Evolutionary conservation across 2,329 filamentous ascomycete genomes (phyloP), one percentile per base, ranked within the genome.

Genomic region (Didymella keratinophila): DNA sequence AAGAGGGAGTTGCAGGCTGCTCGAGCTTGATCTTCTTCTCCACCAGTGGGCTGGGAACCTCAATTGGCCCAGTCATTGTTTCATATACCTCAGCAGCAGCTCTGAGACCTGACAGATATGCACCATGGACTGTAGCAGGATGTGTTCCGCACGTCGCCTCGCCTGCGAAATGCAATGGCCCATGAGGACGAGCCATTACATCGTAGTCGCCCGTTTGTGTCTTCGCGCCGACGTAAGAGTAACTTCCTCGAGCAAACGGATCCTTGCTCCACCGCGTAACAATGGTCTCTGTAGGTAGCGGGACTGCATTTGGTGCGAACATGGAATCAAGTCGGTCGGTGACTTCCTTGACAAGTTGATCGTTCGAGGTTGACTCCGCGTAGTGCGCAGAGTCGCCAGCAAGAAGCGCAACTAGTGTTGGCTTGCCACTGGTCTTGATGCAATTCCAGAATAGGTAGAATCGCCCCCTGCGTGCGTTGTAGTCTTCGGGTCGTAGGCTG

Each of bases 391-490:
- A 92, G 67, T 97, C 92, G 21, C 95, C 95, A 48, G 94, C 94
- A 94, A 99, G 97, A 27, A 99, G 84, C 9, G 92, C 95, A 60
- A 98, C 87, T 23, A 97, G 83, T 50, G 93, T 92, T 34, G 80
- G 95, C 34, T 96, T 82, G 0, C 96, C 96, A 44, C 91, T 93
- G 3, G 92, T 96, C 67, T 92, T 91, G 60, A 93, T 89, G 53
- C 93, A 92, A 70, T 99, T 98, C 86, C 97, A 98, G 86, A 97
- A 98, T 68, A 99, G 87, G 71, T 98, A 99, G 78, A 97, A 97
- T 23, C 93, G 89, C n/a, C 94, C 94, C 52, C 94, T 87, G 61
- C 87, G 88, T 3, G 84, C 81, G 5, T 87, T 82, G 71, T 98
- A 98, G 64, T 97, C 91, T 49, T 86, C 85, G 70, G 96, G 92